These are phyloP conservation scores for Hanseniaspora singularis DNA, from an alignment of 805 yeast genomes.

Conservation along the genomic window DNA sequence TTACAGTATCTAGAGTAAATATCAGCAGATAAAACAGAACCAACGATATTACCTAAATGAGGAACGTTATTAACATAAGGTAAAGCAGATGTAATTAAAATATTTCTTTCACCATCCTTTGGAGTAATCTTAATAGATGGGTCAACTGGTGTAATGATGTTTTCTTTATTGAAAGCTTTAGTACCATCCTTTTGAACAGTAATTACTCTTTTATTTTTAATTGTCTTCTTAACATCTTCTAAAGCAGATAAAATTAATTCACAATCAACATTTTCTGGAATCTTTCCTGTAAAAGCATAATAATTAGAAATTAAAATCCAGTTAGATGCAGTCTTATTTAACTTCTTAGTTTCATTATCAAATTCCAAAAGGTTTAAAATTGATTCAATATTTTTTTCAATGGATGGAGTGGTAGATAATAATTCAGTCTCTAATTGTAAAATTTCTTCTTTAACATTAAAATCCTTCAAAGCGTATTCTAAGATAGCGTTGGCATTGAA, in stretches of 20 bases:
- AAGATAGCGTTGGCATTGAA: conserved; percentile 60
- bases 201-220: conserved; percentile 33
- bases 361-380: conserved; percentile 19
- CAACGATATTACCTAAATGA: conserved; percentile 92
- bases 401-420: conserved; percentile 25
- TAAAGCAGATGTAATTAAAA: conserved; percentile 85
- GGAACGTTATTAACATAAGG: conserved; percentile 98
- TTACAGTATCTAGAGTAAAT: conserved; percentile 83
- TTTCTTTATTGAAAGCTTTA: conserved; percentile 28
- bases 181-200: conserved; percentile 30
- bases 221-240: conserved; percentile 33
- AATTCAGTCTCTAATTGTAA: conserved; percentile 21
- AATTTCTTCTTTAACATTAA: conserved; percentile 29
- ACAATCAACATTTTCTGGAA: conserved; percentile 22
- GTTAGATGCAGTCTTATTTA: conserved; percentile 36
- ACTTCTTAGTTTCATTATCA: conserved; percentile 21
- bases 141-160: conserved; percentile 22
- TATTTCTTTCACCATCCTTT: conserved; percentile 58
- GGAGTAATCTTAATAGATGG: conserved; percentile 44
- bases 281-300: conserved; percentile 33
- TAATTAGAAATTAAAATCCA: conserved; percentile 48
- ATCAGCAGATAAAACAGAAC: conserved; percentile 90
- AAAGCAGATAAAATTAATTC: conserved; percentile 36
- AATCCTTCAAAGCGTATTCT: conserved; percentile 46
- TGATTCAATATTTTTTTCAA: conserved; percentile 30